These are phyloP conservation scores for Sporothrix dimorphospora DNA, from an alignment of 2,329 filamentous ascomycete genomes.

Conservation along the genomic window DNA sequence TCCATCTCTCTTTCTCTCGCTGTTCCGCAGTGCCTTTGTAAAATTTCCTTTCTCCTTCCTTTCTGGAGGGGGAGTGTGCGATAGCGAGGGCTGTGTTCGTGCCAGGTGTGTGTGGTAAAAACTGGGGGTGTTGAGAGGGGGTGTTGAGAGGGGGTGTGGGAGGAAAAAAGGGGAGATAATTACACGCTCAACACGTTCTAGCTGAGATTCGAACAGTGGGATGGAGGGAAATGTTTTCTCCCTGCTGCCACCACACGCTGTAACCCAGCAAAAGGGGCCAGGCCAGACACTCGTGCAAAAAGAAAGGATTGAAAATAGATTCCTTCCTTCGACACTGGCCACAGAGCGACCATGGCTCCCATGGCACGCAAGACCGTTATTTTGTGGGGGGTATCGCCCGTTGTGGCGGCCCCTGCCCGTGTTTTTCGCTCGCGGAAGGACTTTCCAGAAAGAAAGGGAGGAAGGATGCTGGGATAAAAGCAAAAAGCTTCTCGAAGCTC, in stretches of 20 bases:
- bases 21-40: not conserved
- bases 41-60: slow-evolving; percentile 4
- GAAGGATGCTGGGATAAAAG: not conserved
- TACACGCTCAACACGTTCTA: not conserved
- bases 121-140: slow-evolving; percentile 5
- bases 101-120: not conserved
- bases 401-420: not conserved
- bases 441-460: not conserved
- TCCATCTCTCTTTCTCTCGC: slow-evolving; percentile 6
- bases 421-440: not conserved
- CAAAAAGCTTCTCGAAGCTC: not conserved
- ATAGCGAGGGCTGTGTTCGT: not conserved
- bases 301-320: not conserved
- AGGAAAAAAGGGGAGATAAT: not conserved
- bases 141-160: slow-evolving; percentile 9
- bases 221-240: not conserved
- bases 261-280: not conserved
- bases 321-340: not conserved
- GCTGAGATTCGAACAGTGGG: not conserved
- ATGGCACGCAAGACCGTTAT: not conserved
- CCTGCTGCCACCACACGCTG: not conserved
- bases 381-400: not conserved
- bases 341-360: not conserved
- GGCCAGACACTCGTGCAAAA: not conserved
- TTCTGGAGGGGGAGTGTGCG: slow-evolving; percentile 16